Evolutionary conservation across 306 rosid genomes (phyloP).

Genomic region (Comarum palustre): DNA sequence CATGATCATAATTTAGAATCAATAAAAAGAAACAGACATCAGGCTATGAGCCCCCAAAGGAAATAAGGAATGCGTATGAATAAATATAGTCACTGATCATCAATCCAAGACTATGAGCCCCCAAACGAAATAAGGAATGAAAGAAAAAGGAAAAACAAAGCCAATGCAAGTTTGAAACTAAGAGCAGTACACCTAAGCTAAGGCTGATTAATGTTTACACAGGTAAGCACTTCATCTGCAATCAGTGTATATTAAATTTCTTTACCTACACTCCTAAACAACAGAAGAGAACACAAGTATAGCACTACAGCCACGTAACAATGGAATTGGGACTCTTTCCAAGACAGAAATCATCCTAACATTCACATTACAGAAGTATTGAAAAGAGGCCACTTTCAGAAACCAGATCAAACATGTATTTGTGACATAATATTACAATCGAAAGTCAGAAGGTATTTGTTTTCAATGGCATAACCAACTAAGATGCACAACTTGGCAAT

Average conservation of each 20-base stretch:
- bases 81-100: not conserved
- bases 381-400: slow-evolving; percentile 1
- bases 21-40: not conserved
- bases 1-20: not conserved
- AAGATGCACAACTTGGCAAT: slow-evolving; percentile 41
- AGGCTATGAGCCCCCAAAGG: too few species aligned
- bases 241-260: not conserved
- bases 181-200: not conserved
- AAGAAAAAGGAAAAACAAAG: too few species aligned
- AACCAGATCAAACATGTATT: slow-evolving; percentile 12
- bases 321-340: not conserved
- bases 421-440: slow-evolving; percentile 19
- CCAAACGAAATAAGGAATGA: not conserved
- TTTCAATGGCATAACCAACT: slow-evolving; percentile 29
- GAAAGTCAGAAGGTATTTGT: slow-evolving; percentile 23
- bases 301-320: not conserved
- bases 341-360: not conserved
- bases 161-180: not conserved
- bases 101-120: not conserved
- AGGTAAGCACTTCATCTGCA: not conserved
- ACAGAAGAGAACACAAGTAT: not conserved
- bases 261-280: not conserved
- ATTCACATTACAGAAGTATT: not conserved
- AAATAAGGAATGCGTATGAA: not conserved
- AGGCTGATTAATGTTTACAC: not conserved